Base-by-base conservation (phyloP, 495 filamentous ascomycete species). In the Penicillium argentinense region DNA sequence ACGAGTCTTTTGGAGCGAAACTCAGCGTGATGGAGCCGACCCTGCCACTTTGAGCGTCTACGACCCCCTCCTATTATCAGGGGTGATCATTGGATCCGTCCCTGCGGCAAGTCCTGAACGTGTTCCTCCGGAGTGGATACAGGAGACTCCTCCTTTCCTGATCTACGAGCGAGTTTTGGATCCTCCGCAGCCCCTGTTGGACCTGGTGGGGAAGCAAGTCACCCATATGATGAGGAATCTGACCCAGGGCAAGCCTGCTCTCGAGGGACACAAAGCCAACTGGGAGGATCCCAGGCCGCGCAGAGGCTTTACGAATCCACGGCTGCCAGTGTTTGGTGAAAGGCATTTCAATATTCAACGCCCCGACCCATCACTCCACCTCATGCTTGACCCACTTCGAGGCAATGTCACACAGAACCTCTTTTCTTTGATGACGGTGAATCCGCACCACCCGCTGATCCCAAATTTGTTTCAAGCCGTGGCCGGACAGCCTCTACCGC, bases 161-260 rank as follows among this genome's bases (percentile, higher is more conserved):
- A 56, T 73, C 39, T 75, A 69, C 27, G 71, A 75, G 46, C 60
- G 49, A 4, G 34, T 75, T 17, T 29, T 67, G 30, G 60, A 68
- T 37, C 65, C 67, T 0, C 14, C 48, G 8, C 18, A 36, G 5
- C 2, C 7, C 5, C 8, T 8, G 18, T 36, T 36, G 33, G 16
- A 9, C 11, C 21, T 9, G 7, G 18, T 5, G 7, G 33, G 33
- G 11, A 7, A 8, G 4, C 33, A 36, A 1, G n/a, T 36, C 5
- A 19, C 33, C 2, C 14, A 18, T 36, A 36, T 36, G 33, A 14
- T 36, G 17, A 36, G n/a, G 7, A 18, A 36, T 36, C 11, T 36
- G 8, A 21, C 18, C 7, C 9, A 21, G 11, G 8, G 12, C 4
- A 14, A 18, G 12, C 33, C 33, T 19, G 17, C 33, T 19, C 33